Evolutionary conservation across 257 asterid species (phyloP).

Genomic region (Petunia secreta): DNA sequence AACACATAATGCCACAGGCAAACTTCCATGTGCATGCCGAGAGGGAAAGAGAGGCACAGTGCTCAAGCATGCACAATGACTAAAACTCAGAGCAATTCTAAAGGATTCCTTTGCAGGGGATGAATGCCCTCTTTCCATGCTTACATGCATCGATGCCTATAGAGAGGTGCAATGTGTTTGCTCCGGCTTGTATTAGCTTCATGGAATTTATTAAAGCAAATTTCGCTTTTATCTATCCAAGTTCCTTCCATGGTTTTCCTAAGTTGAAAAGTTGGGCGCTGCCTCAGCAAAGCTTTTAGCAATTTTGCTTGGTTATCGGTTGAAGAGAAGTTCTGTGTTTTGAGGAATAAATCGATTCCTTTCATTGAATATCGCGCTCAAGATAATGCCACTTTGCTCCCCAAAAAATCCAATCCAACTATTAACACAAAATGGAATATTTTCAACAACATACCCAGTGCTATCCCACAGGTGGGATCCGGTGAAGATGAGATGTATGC

Average conservation of each 20-base stretch:
- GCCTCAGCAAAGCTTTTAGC: background rate
- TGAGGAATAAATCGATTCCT: slow-evolving; percentile 7
- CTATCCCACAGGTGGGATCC: no score
- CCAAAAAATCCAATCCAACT: background rate
- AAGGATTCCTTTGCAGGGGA: background rate
- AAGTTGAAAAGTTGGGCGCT: slow-evolving; percentile 14
- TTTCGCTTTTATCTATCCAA: background rate
- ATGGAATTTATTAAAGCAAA: background rate
- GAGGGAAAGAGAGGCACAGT: background rate
- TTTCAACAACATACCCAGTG: no score
- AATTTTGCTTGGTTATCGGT: background rate
- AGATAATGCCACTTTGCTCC: background rate
- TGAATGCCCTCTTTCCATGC: slow-evolving; percentile 13
- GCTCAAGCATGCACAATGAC: slow-evolving; percentile 10
- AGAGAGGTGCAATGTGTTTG: background rate
- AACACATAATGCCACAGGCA: background rate
- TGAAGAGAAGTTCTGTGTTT: background rate
- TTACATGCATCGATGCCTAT: background rate
- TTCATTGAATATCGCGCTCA: background rate
- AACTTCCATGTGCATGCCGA: background rate
- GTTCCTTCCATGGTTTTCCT: background rate
- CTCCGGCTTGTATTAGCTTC: background rate
- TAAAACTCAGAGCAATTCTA: background rate
- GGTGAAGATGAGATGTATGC: no score
- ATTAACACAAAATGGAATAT: slow-evolving; percentile 11